Evolutionary conservation across 805 yeast genomes (phyloP).

Genomic region (Metschnikowia kunwiensis): DNA sequence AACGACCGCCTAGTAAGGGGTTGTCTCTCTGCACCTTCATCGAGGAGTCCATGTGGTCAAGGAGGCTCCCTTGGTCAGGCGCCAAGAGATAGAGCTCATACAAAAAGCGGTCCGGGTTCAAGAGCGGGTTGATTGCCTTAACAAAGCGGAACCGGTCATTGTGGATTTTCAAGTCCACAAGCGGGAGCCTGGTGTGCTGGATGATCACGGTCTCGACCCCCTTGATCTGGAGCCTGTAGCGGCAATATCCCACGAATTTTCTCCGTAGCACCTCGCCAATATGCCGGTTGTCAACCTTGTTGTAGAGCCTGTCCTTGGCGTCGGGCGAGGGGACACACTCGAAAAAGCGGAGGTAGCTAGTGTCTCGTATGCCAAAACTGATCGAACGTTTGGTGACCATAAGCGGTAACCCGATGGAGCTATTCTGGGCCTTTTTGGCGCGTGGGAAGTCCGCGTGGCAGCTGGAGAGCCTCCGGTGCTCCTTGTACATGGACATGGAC

Average conservation of each 20-base stretch:
- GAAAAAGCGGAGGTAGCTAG: slow-evolving; percentile 8
- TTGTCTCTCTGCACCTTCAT: slow-evolving; percentile 11
- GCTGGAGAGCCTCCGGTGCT: slow-evolving; percentile 1
- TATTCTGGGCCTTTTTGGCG: slow-evolving; percentile 14
- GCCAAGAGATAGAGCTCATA: slow-evolving; percentile 13
- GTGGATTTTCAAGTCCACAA: slow-evolving; percentile 12
- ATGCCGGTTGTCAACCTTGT: slow-evolving; percentile 10
- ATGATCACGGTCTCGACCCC: slow-evolving; percentile 10
- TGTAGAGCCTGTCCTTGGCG: slow-evolving; percentile 12
- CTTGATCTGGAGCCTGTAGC: slow-evolving; percentile 12
- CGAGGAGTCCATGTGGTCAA: slow-evolving; percentile 11
- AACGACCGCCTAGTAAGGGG: slow-evolving; percentile 8
- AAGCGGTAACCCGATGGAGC: slow-evolving; percentile 14
- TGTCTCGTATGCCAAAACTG: slow-evolving; percentile 12
- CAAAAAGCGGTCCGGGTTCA: slow-evolving; percentile 5
- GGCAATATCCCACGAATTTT: slow-evolving; percentile 9
- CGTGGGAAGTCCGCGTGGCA: slow-evolving; percentile 5
- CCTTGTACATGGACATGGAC: slow-evolving; percentile 11
- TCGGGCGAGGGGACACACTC: slow-evolving; percentile 14
- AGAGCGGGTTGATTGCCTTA: slow-evolving; percentile 2
- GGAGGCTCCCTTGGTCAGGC: slow-evolving; percentile 10
- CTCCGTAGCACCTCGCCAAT: slow-evolving; percentile 12
- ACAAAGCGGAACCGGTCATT: slow-evolving; percentile 13
- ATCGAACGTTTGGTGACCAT: slow-evolving; percentile 8
- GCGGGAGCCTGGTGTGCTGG: slow-evolving; percentile 12